Conservation (phyloP, 768 basidiomycete species). For the Trametes sanguinea region DNA sequence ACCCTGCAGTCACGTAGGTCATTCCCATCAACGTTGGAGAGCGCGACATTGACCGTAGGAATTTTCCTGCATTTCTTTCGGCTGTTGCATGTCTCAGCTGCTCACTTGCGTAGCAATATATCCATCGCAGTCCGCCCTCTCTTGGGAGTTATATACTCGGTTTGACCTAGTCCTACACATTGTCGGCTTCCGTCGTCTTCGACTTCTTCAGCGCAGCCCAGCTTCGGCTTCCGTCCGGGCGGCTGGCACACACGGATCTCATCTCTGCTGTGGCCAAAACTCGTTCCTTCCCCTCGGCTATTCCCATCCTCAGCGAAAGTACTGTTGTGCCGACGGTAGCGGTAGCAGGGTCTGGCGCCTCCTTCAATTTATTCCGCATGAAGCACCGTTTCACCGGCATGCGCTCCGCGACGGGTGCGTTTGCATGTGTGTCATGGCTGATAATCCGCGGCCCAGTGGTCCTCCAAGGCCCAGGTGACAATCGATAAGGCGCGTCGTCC, state of each 20-base stretch:
- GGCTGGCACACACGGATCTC: constrained; percentile 1
- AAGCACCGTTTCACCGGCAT: constrained; percentile 7
- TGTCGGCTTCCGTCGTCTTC: not conserved
- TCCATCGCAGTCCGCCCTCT: not conserved
- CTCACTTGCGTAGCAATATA: not conserved
- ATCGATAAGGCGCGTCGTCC: constrained; percentile 21
- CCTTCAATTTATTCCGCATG: not conserved
- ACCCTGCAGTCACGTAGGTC: not conserved
- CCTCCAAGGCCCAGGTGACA: not conserved
- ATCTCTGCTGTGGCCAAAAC: constrained; percentile 9
- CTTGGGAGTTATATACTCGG: constrained; percentile 13
- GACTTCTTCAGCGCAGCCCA: not conserved
- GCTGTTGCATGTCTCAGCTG: not conserved
- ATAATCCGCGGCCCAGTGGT: constrained; percentile 1
- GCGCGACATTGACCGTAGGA: not conserved
- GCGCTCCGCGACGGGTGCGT: not conserved
- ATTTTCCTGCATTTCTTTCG: constrained; percentile 1
- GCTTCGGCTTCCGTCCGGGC: not conserved
- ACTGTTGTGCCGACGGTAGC: constrained; percentile 4
- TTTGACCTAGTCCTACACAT: constrained; percentile 18
- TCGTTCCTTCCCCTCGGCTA: not conserved
- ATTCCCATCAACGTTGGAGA: not conserved
- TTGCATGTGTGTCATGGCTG: not conserved
- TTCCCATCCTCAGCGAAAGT: not conserved
- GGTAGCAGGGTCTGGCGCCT: constrained; percentile 1